These are phyloP conservation scores for Ogataea methanolica DNA, from an alignment of 805 yeast genomes.

Conservation along the genomic window DNA sequence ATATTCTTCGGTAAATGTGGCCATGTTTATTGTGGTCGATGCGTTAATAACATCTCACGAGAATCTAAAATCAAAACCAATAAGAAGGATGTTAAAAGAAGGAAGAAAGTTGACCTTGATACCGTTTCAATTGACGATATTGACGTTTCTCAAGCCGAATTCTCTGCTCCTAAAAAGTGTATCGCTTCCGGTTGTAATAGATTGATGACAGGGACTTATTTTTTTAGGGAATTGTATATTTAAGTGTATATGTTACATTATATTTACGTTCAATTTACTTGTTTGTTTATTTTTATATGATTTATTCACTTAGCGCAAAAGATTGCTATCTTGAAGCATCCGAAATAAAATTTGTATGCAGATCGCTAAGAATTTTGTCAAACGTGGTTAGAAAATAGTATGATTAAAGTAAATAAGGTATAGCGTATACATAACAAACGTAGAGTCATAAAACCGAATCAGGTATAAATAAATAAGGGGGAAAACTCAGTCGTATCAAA, in stretches of 20 bases:
- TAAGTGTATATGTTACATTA: constrained; percentile 6
- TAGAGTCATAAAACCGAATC: too few species aligned
- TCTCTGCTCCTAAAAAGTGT: constrained; percentile 55
- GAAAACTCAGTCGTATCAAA: not conserved
- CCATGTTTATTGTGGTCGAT: constrained; percentile 82
- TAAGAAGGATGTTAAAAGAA: constrained; percentile 21
- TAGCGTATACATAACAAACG: too few species aligned
- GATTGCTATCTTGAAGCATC: not conserved
- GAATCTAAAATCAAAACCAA: constrained; percentile 12
- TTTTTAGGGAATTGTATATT: constrained; percentile 52
- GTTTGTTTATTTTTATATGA: too few species aligned
- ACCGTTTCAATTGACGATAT: constrained; percentile 14
- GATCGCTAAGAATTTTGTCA: not conserved
- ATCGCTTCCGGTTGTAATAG: constrained; percentile 48
- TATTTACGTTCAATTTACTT: not conserved
- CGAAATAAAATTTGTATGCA: not conserved
- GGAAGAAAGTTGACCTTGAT: constrained; percentile 10
- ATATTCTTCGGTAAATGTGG: constrained; percentile 72
- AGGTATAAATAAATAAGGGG: too few species aligned
- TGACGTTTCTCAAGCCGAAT: constrained; percentile 36
- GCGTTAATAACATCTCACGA: constrained; percentile 63
- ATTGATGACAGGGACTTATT: constrained; percentile 39
- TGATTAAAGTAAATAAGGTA: too few species aligned
- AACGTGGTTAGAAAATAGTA: not conserved
- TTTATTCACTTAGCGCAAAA: too few species aligned